Percentiles rank a stretch among this genome's conserved stretches.
These are phyloP conservation scores for Boletus edulis DNA, from an alignment of 768 basidiomycete species.

Conservation along the genomic window DNA sequence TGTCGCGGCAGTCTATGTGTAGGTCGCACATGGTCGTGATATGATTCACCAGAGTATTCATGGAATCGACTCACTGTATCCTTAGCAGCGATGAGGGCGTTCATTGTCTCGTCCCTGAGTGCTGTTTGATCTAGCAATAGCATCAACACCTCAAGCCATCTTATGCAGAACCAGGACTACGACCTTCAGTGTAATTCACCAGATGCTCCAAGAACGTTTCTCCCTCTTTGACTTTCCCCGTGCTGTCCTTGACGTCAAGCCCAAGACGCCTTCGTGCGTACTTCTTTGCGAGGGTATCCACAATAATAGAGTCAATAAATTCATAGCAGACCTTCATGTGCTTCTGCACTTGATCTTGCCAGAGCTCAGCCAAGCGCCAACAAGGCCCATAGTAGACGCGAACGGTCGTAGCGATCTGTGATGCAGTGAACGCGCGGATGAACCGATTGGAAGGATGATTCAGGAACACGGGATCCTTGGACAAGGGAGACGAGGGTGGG, in stretches of 20 bases:
- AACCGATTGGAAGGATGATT: conserved; percentile 37
- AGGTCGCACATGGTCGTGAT: not conserved
- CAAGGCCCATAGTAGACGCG: conserved; percentile 37
- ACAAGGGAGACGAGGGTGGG: conserved; percentile 25
- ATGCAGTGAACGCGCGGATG: conserved; percentile 37
- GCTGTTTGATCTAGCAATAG: conserved; percentile 17
- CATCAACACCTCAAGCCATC: not conserved
- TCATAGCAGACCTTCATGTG: conserved; percentile 40
- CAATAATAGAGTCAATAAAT: conserved; percentile 49
- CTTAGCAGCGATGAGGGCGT: conserved; percentile 30
- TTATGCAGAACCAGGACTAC: conserved; percentile 1
- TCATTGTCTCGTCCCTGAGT: conserved; percentile 26
- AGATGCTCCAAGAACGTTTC: conserved; percentile 52
- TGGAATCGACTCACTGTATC: conserved; percentile 42
- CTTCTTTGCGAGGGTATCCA: conserved; percentile 40
- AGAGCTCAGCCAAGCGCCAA: conserved; percentile 47
- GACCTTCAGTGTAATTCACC: conserved; percentile 53
- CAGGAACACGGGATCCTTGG: conserved; percentile 21
- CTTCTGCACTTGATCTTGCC: conserved; percentile 38
- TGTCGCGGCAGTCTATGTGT: conserved; percentile 30
- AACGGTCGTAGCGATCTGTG: conserved; percentile 32
- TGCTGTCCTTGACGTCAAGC: not conserved
- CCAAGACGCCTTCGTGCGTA: conserved; percentile 11
- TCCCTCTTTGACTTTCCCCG: conserved; percentile 34
- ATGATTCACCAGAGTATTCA: not conserved